Base-by-base conservation (phyloP, 768 basidiomycete species). In the Amanita inopinata region DNA sequence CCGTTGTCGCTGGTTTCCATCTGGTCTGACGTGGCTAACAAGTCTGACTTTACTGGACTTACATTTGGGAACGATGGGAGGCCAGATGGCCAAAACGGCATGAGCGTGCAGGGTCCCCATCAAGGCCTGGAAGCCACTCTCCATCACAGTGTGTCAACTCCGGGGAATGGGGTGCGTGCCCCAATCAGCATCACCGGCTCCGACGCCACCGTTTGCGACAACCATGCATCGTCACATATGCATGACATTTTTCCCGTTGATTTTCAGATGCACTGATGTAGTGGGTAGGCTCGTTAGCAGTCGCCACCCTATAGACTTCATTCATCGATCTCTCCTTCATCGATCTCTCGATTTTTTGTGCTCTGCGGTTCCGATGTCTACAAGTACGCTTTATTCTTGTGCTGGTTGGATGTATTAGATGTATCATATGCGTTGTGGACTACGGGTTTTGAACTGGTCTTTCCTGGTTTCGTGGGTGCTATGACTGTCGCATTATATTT, bases 351-450 rank as follows among this genome's bases (percentile, higher is more conserved):
- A 33, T 33, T 33, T 34, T 17, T 34, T 9, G 19, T 34, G 33
- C 33, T 34, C 33, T 19, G n/a, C n/a, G 4, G 33, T 5, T 34
- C 17, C 17, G n/a, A n/a, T n/a, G n/a, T n/a, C n/a, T n/a, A n/a
- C n/a, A n/a, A n/a, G n/a, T n/a, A n/a, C n/a, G n/a, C n/a, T n/a
- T 28, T n/a, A n/a, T 28, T 28, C 27, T 28, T 28, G 27, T 28
- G 27, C 27, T 28, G 7, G 27, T 28, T 28, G 9, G 19, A n/a
- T 38, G 36, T 38, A 23, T 25, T n/a, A 38, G 12, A 38, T 23
- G 36, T 38, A 38, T 38, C 19, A 38, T 35, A 35, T 17, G 30
- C 12, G 30, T 31, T 31, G 27, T 28, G n/a, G n/a, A n/a, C n/a
- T n/a, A n/a, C n/a, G n/a, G n/a, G n/a, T n/a, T n/a, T n/a, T n/a